A percentile compares a stretch with the other conserved stretches of the same genome.
Conservation (phyloP, 164 flowering plant genomes). For the Piper betle region DNA sequence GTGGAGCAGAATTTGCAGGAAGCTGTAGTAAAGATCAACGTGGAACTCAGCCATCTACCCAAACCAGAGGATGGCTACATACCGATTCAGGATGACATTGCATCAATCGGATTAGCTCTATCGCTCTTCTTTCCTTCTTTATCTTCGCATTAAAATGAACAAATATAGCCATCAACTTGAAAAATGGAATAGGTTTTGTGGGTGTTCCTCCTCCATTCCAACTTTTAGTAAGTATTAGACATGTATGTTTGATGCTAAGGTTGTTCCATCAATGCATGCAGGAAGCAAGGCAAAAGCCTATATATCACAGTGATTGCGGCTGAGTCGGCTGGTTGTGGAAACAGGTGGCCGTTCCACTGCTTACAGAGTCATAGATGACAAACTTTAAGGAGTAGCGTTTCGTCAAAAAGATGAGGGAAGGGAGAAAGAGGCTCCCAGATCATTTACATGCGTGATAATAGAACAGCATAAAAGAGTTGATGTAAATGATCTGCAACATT, state of each 20-base stretch:
- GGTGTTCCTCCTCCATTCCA: too few species aligned
- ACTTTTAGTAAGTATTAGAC: too few species aligned
- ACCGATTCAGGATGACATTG: slow-evolving; percentile 51
- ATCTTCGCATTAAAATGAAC: too few species aligned
- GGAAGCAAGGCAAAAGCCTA: slow-evolving; percentile 68
- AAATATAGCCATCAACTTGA: too few species aligned
- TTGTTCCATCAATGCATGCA: slow-evolving; percentile 11
- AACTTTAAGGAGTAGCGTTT: too few species aligned
- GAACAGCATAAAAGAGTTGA: too few species aligned
- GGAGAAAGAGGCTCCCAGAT: too few species aligned
- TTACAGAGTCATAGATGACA: slow-evolving; percentile 28
- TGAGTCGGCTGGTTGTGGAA: slow-evolving; percentile 55
- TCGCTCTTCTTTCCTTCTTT: not conserved
- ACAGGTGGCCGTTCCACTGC: slow-evolving; percentile 39
- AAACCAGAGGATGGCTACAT: slow-evolving; percentile 17
- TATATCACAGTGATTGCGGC: slow-evolving; percentile 46
- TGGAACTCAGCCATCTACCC: slow-evolving; percentile 18
- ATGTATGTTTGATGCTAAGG: too few species aligned
- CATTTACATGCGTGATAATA: too few species aligned
- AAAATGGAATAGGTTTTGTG: too few species aligned
- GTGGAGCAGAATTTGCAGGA: slow-evolving; percentile 53
- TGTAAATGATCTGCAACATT: too few species aligned
- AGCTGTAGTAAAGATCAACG: slow-evolving; percentile 64
- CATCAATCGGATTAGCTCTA: slow-evolving; percentile 49
- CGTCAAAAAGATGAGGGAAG: too few species aligned